phyloP scores from a whole-genome alignment of 2,329 filamentous ascomycete species.

The Apiospora pterosperma region DNA sequence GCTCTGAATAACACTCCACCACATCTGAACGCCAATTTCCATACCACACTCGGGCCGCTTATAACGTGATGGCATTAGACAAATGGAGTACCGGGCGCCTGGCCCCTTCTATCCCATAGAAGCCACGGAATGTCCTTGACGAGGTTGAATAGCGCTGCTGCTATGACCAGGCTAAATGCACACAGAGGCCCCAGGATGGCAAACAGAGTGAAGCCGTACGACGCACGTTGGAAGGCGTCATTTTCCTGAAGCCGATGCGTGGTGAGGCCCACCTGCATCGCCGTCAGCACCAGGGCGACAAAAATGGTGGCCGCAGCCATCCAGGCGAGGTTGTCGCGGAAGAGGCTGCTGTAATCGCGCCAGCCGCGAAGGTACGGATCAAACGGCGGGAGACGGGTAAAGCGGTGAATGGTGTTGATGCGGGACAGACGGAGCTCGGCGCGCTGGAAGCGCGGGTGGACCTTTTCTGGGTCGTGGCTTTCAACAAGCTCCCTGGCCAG shows the following conservation, averaged over 20 bases:
- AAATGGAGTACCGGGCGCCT: too few relatives aligned
- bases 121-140: too few relatives aligned
- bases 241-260: slow-evolving; percentile 30
- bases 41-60: too few relatives aligned
- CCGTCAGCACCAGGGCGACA: slow-evolving; percentile 41
- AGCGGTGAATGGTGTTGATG: slow-evolving; percentile 35
- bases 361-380: slow-evolving; percentile 21
- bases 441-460: slow-evolving; percentile 35
- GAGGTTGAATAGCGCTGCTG: too few relatives aligned
- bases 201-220: too few relatives aligned
- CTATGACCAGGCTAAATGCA: too few relatives aligned
- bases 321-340: slow-evolving; percentile 39
- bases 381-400: slow-evolving; percentile 25
- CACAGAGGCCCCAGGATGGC: too few relatives aligned
- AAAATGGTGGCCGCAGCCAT: slow-evolving; percentile 37
- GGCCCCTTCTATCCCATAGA: too few relatives aligned
- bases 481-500: too few relatives aligned
- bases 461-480: slow-evolving; percentile 2
- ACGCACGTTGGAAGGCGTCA: slow-evolving; percentile 37
- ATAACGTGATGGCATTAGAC: too few relatives aligned
- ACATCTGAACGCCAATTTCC: too few relatives aligned
- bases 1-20: too few relatives aligned
- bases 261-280: slow-evolving; percentile 46
- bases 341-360: slow-evolving; percentile 35
- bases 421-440: slow-evolving; percentile 39